These are phyloP conservation scores for Yamadazyma buinensis DNA, from an alignment of 1,139 yeast genomes.

Conservation along the genomic window DNA sequence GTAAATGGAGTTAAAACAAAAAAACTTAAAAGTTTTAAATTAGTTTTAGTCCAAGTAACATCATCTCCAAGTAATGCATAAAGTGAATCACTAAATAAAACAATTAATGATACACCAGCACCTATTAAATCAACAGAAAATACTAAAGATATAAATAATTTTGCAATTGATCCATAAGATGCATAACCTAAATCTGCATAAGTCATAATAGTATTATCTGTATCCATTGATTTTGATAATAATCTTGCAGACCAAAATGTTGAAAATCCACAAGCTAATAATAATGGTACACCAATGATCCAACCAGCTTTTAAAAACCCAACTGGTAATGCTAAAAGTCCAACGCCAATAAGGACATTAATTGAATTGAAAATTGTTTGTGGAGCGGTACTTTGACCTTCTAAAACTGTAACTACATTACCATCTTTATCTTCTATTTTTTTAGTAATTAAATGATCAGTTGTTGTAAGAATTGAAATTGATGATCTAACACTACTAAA, in stretches of 20 bases:
- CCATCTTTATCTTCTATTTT: constrained; percentile 74
- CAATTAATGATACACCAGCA: constrained; percentile 54
- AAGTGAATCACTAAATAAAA: constrained; percentile 53
- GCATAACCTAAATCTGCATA: constrained; percentile 86
- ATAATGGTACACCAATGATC: constrained; percentile 38
- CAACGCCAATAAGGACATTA: constrained; percentile 47
- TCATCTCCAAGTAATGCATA: constrained; percentile 41
- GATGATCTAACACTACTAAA: constrained; percentile 35
- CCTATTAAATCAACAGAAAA: constrained; percentile 50
- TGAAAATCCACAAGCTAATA: constrained; percentile 35
- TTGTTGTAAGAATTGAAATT: constrained; percentile 39
- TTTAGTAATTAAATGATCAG: constrained; percentile 55
- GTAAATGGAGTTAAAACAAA: constrained; percentile 46
- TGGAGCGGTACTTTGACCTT: constrained; percentile 69
- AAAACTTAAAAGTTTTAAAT: constrained; percentile 36
- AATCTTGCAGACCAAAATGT: constrained; percentile 46
- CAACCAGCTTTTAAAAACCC: constrained; percentile 47
- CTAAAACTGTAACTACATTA: constrained; percentile 65
- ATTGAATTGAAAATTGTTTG: constrained; percentile 48
- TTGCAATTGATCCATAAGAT: constrained; percentile 53
- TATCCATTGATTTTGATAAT: constrained; percentile 51
- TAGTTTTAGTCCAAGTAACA: constrained; percentile 33
- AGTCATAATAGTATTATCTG: constrained; percentile 74
- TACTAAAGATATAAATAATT: constrained; percentile 36
- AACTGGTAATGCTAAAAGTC: constrained; percentile 46